These are phyloP conservation scores for Sambucus nigra DNA, from an alignment of 129 eudicot genomes.

Conservation along the genomic window DNA sequence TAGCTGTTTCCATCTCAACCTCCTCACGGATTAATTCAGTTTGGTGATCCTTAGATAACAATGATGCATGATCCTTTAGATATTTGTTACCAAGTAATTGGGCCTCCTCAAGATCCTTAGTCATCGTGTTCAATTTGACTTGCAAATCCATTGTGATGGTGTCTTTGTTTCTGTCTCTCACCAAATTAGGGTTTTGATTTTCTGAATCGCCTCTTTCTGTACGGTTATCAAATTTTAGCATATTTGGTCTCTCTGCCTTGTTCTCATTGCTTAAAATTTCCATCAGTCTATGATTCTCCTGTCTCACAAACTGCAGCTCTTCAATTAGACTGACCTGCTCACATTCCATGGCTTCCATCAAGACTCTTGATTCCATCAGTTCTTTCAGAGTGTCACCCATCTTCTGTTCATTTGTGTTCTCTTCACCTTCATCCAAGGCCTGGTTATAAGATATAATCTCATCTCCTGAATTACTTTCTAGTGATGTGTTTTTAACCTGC, in stretches of 20 bases:
- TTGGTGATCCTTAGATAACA: constrained; percentile 26
- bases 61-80: constrained; percentile 17
- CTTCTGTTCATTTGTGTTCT: constrained; percentile 19
- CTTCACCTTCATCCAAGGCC: constrained; percentile 19
- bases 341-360: constrained; percentile 49
- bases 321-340: constrained; percentile 39
- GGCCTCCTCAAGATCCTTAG: constrained; percentile 47
- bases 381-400: constrained; percentile 27
- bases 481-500: constrained; percentile 28
- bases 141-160: constrained; percentile 30
- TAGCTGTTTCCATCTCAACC: constrained; percentile 62
- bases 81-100: constrained; percentile 28
- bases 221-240: constrained; percentile 17
- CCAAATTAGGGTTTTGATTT: constrained; percentile 14
- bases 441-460: constrained; percentile 19
- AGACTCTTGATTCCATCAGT: constrained; percentile 35
- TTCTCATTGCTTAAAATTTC: constrained; percentile 31
- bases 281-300: constrained; percentile 41
- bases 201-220: constrained; percentile 5
- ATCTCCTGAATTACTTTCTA: constrained; percentile 23
- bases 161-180: constrained; percentile 11
- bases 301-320: constrained; percentile 37
- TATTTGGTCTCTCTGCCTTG: constrained; percentile 16
- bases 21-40: constrained; percentile 37
- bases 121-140: constrained; percentile 44